phyloP scores from a whole-genome alignment of 2,329 filamentous ascomycete genomes.

The Fusarium continuum region DNA sequence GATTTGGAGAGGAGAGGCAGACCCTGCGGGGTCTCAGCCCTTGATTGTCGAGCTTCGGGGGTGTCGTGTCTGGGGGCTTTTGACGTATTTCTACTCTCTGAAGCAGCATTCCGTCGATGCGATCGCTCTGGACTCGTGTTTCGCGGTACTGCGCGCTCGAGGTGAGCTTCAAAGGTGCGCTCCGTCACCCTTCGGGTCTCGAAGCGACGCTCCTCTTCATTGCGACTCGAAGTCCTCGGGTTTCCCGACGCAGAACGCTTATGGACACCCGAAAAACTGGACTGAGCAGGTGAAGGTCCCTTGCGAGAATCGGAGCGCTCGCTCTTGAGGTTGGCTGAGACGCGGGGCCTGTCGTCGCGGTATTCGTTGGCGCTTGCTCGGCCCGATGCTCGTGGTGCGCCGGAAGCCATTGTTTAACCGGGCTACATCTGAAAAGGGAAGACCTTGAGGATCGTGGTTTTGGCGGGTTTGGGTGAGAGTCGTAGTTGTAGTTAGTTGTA shows the following conservation, averaged over 20 bases:
- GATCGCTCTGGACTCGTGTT: slow-evolving; percentile 68
- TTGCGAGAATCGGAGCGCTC: slow-evolving; percentile 51
- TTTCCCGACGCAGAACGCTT: slow-evolving; percentile 68
- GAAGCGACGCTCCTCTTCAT: slow-evolving; percentile 53
- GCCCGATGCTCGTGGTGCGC: slow-evolving; percentile 54
- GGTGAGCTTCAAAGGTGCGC: slow-evolving; percentile 65
- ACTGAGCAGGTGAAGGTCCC: slow-evolving; percentile 48
- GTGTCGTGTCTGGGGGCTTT: slow-evolving; percentile 55
- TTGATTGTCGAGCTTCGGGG: slow-evolving; percentile 55
- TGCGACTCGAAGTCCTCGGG: slow-evolving; percentile 59
- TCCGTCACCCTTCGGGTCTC: slow-evolving; percentile 67
- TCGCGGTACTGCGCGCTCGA: slow-evolving; percentile 68
- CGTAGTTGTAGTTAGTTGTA: slow-evolving; percentile 4
- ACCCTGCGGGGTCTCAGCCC: slow-evolving; percentile 61
- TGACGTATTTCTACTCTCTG: slow-evolving; percentile 50
- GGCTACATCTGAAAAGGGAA: slow-evolving; percentile 48
- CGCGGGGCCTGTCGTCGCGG: slow-evolving; percentile 50
- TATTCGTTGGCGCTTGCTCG: slow-evolving; percentile 54
- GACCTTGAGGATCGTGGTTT: not conserved
- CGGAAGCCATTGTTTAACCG: slow-evolving; percentile 53
- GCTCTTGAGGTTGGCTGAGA: slow-evolving; percentile 45
- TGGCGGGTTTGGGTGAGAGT: not conserved
- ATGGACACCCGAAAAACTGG: slow-evolving; percentile 53
- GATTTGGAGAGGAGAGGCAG: slow-evolving; percentile 36
- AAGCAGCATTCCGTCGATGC: slow-evolving; percentile 52